Percentiles rank a stretch among this genome's conserved stretches.
Conservation (phyloP, 176 grass and related monocot species). For the Typha latifolia region DNA sequence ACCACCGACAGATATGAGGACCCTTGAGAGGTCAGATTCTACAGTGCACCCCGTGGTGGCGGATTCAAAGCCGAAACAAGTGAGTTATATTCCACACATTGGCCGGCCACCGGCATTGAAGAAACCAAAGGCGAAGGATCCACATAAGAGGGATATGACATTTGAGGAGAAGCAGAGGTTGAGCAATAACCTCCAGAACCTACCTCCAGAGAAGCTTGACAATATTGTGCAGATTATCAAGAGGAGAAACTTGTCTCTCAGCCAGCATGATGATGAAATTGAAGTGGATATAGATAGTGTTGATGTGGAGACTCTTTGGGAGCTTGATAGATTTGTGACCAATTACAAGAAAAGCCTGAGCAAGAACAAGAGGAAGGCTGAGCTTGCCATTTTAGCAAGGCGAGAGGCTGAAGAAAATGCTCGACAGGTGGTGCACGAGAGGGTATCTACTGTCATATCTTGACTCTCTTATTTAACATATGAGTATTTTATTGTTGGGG, state of each 20-base stretch:
- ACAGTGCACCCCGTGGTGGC: conserved; percentile 23
- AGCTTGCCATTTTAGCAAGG: conserved; percentile 69
- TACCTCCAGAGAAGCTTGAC: conserved; percentile 76
- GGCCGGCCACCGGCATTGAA: conserved; percentile 54
- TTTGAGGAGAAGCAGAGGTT: conserved; percentile 87
- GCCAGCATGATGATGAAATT: conserved; percentile 95
- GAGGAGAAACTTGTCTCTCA: conserved; percentile 78
- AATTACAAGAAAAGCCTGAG: conserved; percentile 96
- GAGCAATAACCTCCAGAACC: conserved; percentile 86
- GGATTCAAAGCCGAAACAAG: conserved; percentile 38
- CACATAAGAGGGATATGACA: conserved; percentile 93
- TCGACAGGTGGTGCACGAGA: conserved; percentile 34
- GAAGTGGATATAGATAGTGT: conserved; percentile 99
- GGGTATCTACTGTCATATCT: conserved; percentile 27
- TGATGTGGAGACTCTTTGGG: conserved; percentile 94
- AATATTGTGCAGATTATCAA: conserved; percentile 82
- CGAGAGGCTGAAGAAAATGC: conserved; percentile 35
- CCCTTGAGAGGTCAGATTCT: conserved; percentile 73
- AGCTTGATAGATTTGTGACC: conserved; percentile 89
- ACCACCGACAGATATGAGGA: conserved; percentile 38
- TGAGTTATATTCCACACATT: conserved; percentile 35
- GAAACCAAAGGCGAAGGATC: conserved; percentile 96
- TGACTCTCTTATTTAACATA: background rate
- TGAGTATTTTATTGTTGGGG: conserved; percentile 1
- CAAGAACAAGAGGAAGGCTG: conserved; percentile 91